Evolutionary conservation across 208 protist species (phyloP).

Genomic region (Acanthamoeba lenticulata): DNA sequence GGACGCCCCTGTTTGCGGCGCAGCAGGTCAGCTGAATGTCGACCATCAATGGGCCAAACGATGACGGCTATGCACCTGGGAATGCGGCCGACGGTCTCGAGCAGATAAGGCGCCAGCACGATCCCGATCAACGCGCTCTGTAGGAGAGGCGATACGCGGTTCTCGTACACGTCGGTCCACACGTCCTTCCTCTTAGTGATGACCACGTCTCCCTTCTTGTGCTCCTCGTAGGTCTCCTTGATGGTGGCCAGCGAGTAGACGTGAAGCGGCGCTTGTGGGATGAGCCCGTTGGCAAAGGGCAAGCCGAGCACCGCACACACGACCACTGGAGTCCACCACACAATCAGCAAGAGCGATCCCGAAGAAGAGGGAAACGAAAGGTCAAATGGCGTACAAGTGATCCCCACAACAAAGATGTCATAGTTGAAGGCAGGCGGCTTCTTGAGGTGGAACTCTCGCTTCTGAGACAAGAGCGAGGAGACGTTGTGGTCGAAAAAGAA

Average conservation of each 20-base stretch:
- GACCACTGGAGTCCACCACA: not conserved
- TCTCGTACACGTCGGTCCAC: conserved; percentile 21
- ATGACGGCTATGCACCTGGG: not conserved
- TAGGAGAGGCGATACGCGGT: conserved; percentile 60
- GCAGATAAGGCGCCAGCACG: not conserved
- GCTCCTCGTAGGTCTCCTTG: not conserved
- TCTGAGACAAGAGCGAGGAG: conserved; percentile 76
- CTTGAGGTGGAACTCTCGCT: conserved; percentile 73
- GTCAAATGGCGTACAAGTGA: conserved; percentile 64
- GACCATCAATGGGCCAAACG: not conserved
- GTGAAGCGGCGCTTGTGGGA: conserved; percentile 83
- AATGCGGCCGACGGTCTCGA: conserved; percentile 6
- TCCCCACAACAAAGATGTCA: conserved; percentile 82
- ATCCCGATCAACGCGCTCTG: conserved; percentile 70
- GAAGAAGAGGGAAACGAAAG: not conserved
- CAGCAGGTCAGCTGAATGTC: not conserved
- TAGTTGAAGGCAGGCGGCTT: conserved; percentile 80
- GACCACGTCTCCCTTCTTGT: not conserved
- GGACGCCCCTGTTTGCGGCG: not conserved
- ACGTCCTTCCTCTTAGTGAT: not conserved
- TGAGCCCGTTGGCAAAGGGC: conserved; percentile 78
- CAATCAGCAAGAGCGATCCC: too few species aligned
- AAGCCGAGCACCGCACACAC: conserved; percentile 75
- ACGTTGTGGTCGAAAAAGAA: conserved; percentile 87
- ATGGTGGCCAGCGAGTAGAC: conserved; percentile 39